Percentiles rank a stretch among this genome's conserved stretches.
phyloP scores from a whole-genome alignment of 2,329 filamentous ascomycete species.

The Stemphylium vesicarium region DNA sequence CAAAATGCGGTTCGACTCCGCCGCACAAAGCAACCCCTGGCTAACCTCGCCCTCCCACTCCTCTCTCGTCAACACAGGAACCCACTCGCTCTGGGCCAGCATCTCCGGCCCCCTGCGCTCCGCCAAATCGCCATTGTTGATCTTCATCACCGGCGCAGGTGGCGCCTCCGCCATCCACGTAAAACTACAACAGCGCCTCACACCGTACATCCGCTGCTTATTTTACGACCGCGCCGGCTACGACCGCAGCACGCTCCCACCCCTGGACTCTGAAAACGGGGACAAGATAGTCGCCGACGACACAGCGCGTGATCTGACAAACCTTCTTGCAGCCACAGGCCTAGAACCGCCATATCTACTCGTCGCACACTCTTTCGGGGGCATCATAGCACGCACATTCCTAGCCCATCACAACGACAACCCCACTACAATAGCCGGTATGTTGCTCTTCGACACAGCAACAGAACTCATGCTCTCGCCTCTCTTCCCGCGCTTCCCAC shows the following conservation, averaged over 20 bases:
- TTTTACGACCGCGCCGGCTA: constrained; percentile 22
- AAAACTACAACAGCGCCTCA: constrained; percentile 11
- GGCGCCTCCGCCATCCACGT: constrained; percentile 7
- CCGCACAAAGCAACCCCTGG: constrained; percentile 7
- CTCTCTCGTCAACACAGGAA: constrained; percentile 3
- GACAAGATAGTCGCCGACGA: constrained; percentile 4
- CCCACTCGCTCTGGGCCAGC: constrained; percentile 9
- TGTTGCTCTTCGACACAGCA: constrained; percentile 9
- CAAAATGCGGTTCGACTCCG: too few species aligned
- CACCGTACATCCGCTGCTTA: constrained; percentile 3
- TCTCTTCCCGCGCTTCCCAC: constrained; percentile 8
- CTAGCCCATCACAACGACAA: neutral
- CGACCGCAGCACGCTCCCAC: constrained; percentile 11
- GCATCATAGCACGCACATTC: constrained; percentile 13
- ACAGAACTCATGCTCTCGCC: constrained; percentile 17
- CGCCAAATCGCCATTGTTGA: constrained; percentile 4
- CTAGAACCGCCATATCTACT: constrained; percentile 14
- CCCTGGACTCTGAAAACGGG: neutral
- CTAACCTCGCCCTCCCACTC: neutral
- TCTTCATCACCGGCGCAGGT: constrained; percentile 17
- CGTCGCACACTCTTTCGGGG: constrained; percentile 14
- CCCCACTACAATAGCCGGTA: neutral
- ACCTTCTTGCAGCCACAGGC: constrained; percentile 2
- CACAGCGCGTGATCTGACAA: constrained; percentile 10
- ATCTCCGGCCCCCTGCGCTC: constrained; percentile 7